A percentile compares a stretch with the other conserved stretches of the same genome.
Evolutionary conservation across 148 eudicot species (phyloP).

Genomic region (Vaccinium macrocarpon): DNA sequence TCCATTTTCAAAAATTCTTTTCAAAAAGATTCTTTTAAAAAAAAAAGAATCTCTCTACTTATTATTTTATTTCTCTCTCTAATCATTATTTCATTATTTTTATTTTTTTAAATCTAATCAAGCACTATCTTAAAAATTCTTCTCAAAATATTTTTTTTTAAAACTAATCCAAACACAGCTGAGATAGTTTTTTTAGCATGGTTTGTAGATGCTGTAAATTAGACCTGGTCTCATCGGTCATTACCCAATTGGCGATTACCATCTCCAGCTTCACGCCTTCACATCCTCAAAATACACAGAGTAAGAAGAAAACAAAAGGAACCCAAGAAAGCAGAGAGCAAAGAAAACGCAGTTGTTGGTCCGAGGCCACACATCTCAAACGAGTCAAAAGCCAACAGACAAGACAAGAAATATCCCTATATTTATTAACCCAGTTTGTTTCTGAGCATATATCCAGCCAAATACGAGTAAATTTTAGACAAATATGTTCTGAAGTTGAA

Average conservation of each 20-base stretch:
- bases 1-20: no score
- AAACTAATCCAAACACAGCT: no score
- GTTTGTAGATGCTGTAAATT: background rate
- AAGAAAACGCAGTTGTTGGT: background rate
- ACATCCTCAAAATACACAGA: background rate
- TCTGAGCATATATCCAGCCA: slow-evolving; percentile 1
- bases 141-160: no score
- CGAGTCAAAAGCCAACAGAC: background rate
- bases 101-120: no score
- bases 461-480: no score
- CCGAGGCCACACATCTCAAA: background rate
- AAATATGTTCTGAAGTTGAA: background rate
- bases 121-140: no score
- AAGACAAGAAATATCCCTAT: background rate
- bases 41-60: no score
- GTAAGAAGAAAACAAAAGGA: background rate
- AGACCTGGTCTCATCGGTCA: background rate
- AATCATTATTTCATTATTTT: no score
- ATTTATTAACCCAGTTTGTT: background rate
- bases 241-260: background rate
- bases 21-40: no score
- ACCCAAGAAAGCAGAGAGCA: background rate
- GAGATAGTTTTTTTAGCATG: no score
- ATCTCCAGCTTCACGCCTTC: background rate
- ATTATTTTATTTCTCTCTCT: no score